Base-by-base conservation (phyloP, 148 eudicot species). In the Persicaria maculosa region DNA sequence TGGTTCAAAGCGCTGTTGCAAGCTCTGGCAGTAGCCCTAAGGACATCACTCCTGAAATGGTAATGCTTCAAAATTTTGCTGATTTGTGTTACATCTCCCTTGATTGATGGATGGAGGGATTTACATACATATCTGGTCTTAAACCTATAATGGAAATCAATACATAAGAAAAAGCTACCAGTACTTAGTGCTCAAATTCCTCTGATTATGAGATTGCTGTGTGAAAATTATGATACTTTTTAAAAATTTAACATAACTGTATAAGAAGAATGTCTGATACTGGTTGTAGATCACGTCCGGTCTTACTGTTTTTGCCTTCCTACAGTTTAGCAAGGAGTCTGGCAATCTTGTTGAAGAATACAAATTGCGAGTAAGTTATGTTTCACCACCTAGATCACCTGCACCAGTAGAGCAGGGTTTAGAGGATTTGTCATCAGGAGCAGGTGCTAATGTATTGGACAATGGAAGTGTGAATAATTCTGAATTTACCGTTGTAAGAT, bases 351-450 rank as follows among this genome's bases (percentile, higher is more conserved):
- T 79, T 4, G 81, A 79, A 72, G 81, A 79, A 62, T 75, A 61
- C 74, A 79, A 79, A 17, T 64, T 79, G 52, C 69, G 71, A 36
- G 81, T 79, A 52, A 25, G 12, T 7, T 79, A 79, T 74, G 71
- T 75, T 17, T 59, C 78, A 31, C 75, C 81, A 54, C 86, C 84
- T 47, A 87, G 83, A 78, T 88, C 97, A 9, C 90, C 97, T 12
- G 88, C 93, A 2, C 90, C 93, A 2, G 87, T 91, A 69, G 83
- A 88, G 43, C 88, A 89, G 80, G 92, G 89, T 50, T 84, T 89
- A 16, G 97, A 91, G 64, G 97, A 91, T 15, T 68, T 79, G 72
- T 87, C 97, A 4, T 88, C 90, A 1, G 82, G 81, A 80, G 79
- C 78, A 2, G 81, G 81, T 79, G 77, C 78, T 9, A 75, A 82